Evolutionary conservation across 2,329 filamentous ascomycete species (phyloP).

Genomic region (Pseudocercospora pini-densiflorae): DNA sequence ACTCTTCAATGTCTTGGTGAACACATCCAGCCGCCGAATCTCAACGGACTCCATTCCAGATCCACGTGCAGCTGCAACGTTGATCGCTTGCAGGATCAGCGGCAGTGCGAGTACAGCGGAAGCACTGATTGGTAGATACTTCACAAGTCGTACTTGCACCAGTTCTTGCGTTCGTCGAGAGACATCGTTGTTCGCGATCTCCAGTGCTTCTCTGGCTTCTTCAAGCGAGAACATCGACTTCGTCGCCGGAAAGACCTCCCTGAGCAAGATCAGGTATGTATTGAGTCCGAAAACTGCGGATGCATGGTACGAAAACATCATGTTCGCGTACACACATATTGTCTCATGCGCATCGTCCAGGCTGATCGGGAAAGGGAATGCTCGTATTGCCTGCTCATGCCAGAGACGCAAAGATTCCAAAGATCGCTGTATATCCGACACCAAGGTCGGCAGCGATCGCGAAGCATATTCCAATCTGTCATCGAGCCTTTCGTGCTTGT

Average conservation of each 20-base stretch:
- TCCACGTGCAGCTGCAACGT: slow-evolving; percentile 28
- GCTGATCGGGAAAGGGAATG: slow-evolving; percentile 28
- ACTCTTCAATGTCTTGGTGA: slow-evolving; percentile 26
- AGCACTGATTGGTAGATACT: slow-evolving; percentile 27
- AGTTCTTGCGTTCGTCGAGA: slow-evolving; percentile 28
- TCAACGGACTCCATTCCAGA: slow-evolving; percentile 28
- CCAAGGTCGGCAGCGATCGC: slow-evolving; percentile 16
- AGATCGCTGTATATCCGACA: slow-evolving; percentile 25
- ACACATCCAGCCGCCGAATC: slow-evolving; percentile 26
- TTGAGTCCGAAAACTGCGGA: slow-evolving; percentile 29
- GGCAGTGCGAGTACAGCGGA: slow-evolving; percentile 25
- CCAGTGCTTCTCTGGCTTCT: slow-evolving; percentile 27
- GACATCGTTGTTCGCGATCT: slow-evolving; percentile 28
- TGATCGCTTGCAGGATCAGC: slow-evolving; percentile 28
- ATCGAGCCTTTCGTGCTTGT: slow-evolving; percentile 27
- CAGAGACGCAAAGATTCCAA: slow-evolving; percentile 25
- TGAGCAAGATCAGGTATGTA: slow-evolving; percentile 27
- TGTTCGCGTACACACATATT: slow-evolving; percentile 29
- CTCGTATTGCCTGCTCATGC: slow-evolving; percentile 28
- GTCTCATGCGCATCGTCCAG: slow-evolving; percentile 28
- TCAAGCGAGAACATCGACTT: slow-evolving; percentile 27
- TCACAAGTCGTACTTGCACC: slow-evolving; percentile 29
- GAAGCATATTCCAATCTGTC: slow-evolving; percentile 27
- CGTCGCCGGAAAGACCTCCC: slow-evolving; percentile 23
- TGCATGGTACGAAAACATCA: slow-evolving; percentile 33